Base-by-base conservation (phyloP, 768 basidiomycete genomes). In the Calvatia gigantea region DNA sequence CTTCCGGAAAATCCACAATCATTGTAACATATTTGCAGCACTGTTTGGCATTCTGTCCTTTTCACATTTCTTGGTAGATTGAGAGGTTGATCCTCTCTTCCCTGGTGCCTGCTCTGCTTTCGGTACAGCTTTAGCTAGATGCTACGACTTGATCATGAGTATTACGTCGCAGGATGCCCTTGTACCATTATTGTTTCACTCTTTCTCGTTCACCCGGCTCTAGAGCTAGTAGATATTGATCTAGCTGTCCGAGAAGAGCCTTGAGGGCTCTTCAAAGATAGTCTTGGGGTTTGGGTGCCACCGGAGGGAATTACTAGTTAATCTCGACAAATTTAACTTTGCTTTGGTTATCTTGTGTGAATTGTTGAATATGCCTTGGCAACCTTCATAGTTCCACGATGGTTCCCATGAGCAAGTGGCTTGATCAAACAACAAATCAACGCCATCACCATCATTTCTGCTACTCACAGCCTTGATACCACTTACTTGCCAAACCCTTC, bases 141-240 rank as follows among this genome's bases (percentile, higher is more conserved):
- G 54, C 54, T 49, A 49, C 58, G 60, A 60, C 57, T 50, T 51
- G 54, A 57, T 63, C 54, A 60, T 50, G 60, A 56, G 62, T n/a
- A 57, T 61, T 50, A 60, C 32, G 58, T 63, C 58, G 58, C 62
- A 12, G 57, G 51, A 42, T 49, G 38, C 8, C 32, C 21, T 41
- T 53, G 31, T 48, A 43, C 46, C 28, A 25, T 47, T 43, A 21
- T 31, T 47, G 14, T 43, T 41, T 32, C 12, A 9, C 29, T 51
- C 12, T 50, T 31, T 27, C 17, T 33, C 28, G 12, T 31, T 42
- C 21, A 28, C 45, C 37, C 38, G 25, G 33, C 17, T 23, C 43
- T 54, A 35, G 51, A 53, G 42, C 51, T 35, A 33, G 51, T 44
- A 43, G 51, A 47, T 46, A 38, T 39, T 38, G 2, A 3, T 48